Percentiles rank a stretch among this genome's conserved stretches.
Conservation (phyloP, 116 monocot species). For the Cymodocea nodosa region DNA sequence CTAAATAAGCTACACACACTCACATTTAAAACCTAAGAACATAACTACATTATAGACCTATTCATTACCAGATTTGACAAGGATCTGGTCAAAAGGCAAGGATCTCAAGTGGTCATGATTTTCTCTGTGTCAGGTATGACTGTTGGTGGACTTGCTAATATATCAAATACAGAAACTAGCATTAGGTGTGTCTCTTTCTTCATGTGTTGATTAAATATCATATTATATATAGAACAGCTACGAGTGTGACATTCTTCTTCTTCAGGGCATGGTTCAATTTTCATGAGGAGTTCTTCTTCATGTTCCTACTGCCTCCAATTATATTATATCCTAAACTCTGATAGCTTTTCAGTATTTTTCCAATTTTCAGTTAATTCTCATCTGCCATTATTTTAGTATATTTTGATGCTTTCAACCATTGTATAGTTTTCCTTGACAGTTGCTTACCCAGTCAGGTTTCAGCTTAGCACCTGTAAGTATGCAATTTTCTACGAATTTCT, state of each 20-base stretch:
- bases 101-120: not conserved
- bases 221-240: conserved; percentile 2
- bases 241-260: conserved; percentile 6
- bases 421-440: conserved; percentile 48
- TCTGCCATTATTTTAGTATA: conserved; percentile 1
- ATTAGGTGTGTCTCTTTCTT: conserved; percentile 45
- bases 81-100: too few relatives aligned
- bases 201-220: not conserved
- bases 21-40: too few relatives aligned
- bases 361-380: not conserved
- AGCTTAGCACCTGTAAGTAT: conserved; percentile 93
- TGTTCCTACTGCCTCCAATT: conserved; percentile 96
- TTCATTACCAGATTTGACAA: too few relatives aligned
- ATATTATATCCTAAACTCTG: conserved; percentile 87
- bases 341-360: conserved; percentile 4
- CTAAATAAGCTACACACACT: too few relatives aligned
- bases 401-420: not conserved
- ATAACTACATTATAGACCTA: too few relatives aligned
- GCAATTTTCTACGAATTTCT: not conserved
- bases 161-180: conserved; percentile 81
- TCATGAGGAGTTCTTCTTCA: conserved; percentile 96
- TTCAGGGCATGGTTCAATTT: conserved; percentile 98
- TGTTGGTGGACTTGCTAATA: conserved; percentile 80
- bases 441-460: conserved; percentile 85
- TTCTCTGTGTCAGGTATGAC: conserved; percentile 41